Evolutionary conservation across 129 eudicot genomes (phyloP), one percentile per base, ranked within the genome.

Genomic region (Artemisia tridentata): DNA sequence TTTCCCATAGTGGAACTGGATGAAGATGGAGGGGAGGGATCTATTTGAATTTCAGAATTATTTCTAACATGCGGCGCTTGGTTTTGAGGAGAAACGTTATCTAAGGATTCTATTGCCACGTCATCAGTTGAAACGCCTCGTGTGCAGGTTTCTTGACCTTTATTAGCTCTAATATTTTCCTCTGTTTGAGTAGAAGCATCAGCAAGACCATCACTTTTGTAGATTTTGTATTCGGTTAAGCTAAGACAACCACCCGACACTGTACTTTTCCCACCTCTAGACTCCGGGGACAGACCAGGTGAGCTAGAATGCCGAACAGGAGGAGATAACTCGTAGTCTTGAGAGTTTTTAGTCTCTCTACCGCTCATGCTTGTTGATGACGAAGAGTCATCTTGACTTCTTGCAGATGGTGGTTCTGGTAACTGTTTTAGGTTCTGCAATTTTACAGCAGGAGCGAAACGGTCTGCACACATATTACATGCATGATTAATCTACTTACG

Each of bases 151-250:
- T 83, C 82, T 71, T 67, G 73, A 73, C 73, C 70, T 72, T 63
- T 63, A 41, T 68, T 68, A 55, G 45, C 74, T 65, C 76, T 84
- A 6, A 50, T 21, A 49, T 68, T 82, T 50, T 87, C 95, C 49
- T 93, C 92, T 4, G 96, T 93, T 64, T 93, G 98, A 68, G 96
- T 89, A 31, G 98, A 81, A 6, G 98, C 98, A 79, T 93, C 91
- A 23, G 96, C 88, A 18, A 91, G 82, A 68, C 90, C 88, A 48
- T 89, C 92, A 61, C 67, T 77, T 62, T 82, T 85, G 86, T 91
- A 79, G 72, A 87, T 79, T 73, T 84, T 93, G 82, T 85, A 92
- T 78, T 89, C 95, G 2, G 88, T 76, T 69, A 92, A 68, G 80
- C 95, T 86, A 57, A 89, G 75, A 74, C 95, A 85, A 82, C 84